These are phyloP conservation scores for Pichia kudriavzevii DNA, from an alignment of 1,139 yeast species.

Conservation along the genomic window DNA sequence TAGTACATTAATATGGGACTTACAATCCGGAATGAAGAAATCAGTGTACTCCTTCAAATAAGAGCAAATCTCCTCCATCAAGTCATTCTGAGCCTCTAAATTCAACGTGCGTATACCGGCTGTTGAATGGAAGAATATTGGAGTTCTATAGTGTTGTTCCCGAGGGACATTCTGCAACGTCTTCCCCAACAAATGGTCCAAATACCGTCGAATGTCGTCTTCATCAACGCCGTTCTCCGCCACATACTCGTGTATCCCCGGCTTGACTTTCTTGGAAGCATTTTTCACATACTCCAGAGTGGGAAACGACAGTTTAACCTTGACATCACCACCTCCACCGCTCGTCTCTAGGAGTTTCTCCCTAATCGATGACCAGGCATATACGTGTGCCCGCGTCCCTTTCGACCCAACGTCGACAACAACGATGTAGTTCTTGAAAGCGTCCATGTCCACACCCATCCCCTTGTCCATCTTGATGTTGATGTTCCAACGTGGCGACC, in stretches of 20 bases:
- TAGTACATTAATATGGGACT: constrained; percentile 56
- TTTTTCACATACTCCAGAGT: constrained; percentile 36
- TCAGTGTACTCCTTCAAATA: constrained; percentile 46
- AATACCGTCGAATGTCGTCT: constrained; percentile 56
- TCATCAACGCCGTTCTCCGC: constrained; percentile 26
- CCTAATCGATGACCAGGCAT: constrained; percentile 54
- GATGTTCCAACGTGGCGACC: too few relatives aligned
- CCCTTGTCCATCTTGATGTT: too few relatives aligned
- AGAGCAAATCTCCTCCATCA: constrained; percentile 48
- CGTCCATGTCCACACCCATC: constrained; percentile 42
- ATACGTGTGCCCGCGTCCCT: constrained; percentile 70
- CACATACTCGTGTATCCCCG: constrained; percentile 56
- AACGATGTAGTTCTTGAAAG: constrained; percentile 61
- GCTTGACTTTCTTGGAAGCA: constrained; percentile 57
- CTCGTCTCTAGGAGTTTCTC: constrained; percentile 20
- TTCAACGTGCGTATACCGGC: constrained; percentile 71
- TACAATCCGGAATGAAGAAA: constrained; percentile 53
- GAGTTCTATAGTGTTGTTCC: constrained; percentile 64
- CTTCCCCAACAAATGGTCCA: constrained; percentile 44
- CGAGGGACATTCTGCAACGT: constrained; percentile 58
- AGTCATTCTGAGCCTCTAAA: constrained; percentile 43
- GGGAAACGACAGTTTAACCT: constrained; percentile 27
- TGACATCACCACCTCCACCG: too few relatives aligned
- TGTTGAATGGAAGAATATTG: constrained; percentile 70
- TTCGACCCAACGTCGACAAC: constrained; percentile 79